A percentile compares a stretch with the other conserved stretches of the same genome.
Conservation (phyloP, 148 eudicot genomes). For the Vaccinium vitisidaea region DNA sequence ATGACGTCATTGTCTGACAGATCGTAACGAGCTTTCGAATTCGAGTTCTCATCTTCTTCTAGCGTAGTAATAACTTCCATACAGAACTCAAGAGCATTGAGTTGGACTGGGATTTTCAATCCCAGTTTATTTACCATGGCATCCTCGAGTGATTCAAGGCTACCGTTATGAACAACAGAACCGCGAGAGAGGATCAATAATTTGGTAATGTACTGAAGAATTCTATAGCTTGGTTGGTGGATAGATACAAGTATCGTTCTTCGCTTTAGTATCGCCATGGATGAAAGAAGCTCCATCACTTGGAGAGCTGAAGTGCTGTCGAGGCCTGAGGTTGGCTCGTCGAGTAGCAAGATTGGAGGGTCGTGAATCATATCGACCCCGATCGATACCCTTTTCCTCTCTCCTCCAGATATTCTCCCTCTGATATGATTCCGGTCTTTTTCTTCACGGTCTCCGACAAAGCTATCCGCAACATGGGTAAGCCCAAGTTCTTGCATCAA, state of each 20-base stretch:
- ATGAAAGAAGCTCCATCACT: constrained; percentile 69
- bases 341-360: constrained; percentile 74
- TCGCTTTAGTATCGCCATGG: constrained; percentile 54
- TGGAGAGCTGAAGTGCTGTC: constrained; percentile 87
- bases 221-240: constrained; percentile 91
- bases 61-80: constrained; percentile 74
- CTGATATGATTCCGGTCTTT: constrained; percentile 28
- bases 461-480: constrained; percentile 63
- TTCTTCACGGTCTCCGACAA: constrained; percentile 73
- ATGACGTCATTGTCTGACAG: not conserved
- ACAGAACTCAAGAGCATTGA: constrained; percentile 78
- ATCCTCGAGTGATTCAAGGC: constrained; percentile 61
- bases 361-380: constrained; percentile 91
- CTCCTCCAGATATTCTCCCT: constrained; percentile 88
- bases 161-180: constrained; percentile 64
- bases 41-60: constrained; percentile 29
- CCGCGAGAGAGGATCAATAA: constrained; percentile 85
- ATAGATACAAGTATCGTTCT: constrained; percentile 73
- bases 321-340: constrained; percentile 93
- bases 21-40: not conserved
- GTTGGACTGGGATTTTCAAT: constrained; percentile 60
- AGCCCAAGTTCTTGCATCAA: constrained; percentile 85
- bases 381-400: constrained; percentile 82
- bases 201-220: constrained; percentile 56
- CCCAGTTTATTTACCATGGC: constrained; percentile 50